Percentiles rank a stretch among this genome's conserved stretches.
Evolutionary conservation across 2,329 filamentous ascomycete genomes (phyloP).

Genomic region (Tothia fuscella): DNA sequence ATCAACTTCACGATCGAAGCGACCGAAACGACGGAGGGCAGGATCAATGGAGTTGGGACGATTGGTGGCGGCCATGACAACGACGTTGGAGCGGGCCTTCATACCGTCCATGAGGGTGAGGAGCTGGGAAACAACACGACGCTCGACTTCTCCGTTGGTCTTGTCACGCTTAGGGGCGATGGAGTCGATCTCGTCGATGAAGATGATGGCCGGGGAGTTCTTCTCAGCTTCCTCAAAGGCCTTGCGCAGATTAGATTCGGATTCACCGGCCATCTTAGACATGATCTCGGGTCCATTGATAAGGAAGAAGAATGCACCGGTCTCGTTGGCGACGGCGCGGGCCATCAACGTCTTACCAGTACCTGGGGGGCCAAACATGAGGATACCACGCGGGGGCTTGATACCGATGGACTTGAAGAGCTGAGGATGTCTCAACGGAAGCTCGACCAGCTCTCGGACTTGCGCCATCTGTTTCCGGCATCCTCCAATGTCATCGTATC

Average conservation of each 20-base stretch:
- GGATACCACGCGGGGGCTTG: conserved; percentile 95
- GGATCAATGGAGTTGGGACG: conserved; percentile 97
- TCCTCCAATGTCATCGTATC: conserved; percentile 98
- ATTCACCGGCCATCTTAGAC: conserved; percentile 99
- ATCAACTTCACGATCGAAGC: conserved; percentile 97
- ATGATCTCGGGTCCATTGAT: conserved; percentile 99
- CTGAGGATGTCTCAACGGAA: conserved; percentile 91
- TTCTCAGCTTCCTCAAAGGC: conserved; percentile 99
- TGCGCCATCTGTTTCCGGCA: conserved; percentile 99
- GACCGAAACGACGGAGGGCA: conserved; percentile 91
- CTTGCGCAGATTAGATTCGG: conserved; percentile 94
- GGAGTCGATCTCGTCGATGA: conserved; percentile 98
- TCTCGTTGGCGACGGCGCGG: conserved; percentile 96
- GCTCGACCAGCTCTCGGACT: conserved; percentile 95
- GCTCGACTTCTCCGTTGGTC: conserved; percentile 98
- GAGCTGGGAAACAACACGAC: conserved; percentile 94
- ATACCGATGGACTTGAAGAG: conserved; percentile 99
- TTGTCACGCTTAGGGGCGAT: conserved; percentile 99
- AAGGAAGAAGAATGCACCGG: conserved; percentile 96
- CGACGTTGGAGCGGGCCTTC: conserved; percentile 97
- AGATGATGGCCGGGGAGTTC: conserved; percentile 98
- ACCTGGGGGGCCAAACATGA: conserved; percentile 88
- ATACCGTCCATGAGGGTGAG: conserved; percentile 98
- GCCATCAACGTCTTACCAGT: conserved; percentile 99
- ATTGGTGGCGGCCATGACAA: conserved; percentile 99